Evolutionary conservation across 2,329 filamentous ascomycete species (phyloP), one percentile per base, ranked within the genome.

Genomic region (Arthrocladium fulminans): DNA sequence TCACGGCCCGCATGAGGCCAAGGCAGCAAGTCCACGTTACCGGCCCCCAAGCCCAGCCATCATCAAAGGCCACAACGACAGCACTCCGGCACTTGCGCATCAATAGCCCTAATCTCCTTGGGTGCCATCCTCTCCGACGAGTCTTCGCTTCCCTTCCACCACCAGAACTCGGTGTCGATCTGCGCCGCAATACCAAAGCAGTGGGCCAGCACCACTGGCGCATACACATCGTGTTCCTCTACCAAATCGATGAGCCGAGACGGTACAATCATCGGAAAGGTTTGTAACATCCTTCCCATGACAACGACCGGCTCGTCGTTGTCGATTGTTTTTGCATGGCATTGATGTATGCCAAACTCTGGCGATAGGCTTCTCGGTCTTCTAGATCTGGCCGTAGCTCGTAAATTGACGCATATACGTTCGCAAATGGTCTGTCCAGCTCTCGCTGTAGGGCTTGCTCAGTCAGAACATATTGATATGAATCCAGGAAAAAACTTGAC

Each of bases 201-300:
- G 48, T 63, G 60, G 9, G 62, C 62, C 38, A 65, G 52, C 1
- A 61, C 57, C 8, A 65, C 57, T 29, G 64, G 38, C n/a, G 63
- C 62, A 27, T 61, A 56, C 15, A 60, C 59, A 23, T 57, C 51
- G 9, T 54, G 45, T 45, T 61, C 58, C 27, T 54, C 51, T 25
- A 65, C 53, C 42, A 61, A 55, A 29, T 62, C 58, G 12, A 61
- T 57, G 25, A 64, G 64, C 20, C 51, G 47, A 13, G 55, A 45
- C 6, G 61, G 59, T n/a, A 64, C 55, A 47, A 63, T 57, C 29
- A 64, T 55, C 6, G 62, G 54, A 46, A 65, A 65, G 40, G 57
- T 56, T 20, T 60, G 54, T 8, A 64, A 54, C 50, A 59, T 55
- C n/a, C 62, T 57, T 29, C 57, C 54, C 9, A 62, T 54, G 35